Evolutionary conservation across 1,284 basidiomycete species (phyloP).

Genomic region (Hemileia vastatrix): DNA sequence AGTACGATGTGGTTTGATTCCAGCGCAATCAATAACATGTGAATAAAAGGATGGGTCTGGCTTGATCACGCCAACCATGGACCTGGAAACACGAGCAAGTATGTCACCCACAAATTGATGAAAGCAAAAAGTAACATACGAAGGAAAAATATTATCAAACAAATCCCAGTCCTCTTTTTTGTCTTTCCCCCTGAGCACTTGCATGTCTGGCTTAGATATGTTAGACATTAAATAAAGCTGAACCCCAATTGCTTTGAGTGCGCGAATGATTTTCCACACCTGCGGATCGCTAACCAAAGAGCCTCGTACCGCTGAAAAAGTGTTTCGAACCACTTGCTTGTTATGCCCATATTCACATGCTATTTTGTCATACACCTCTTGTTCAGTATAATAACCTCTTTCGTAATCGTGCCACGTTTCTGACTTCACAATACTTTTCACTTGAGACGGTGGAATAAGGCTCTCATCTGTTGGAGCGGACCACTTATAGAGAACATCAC

Average conservation of each 20-base stretch:
- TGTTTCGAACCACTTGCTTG: constrained; percentile 48
- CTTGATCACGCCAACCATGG: constrained; percentile 51
- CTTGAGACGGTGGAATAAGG: constrained; percentile 48
- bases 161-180: constrained; percentile 54
- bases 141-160: constrained; percentile 53
- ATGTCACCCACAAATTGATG: too few species aligned
- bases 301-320: constrained; percentile 50
- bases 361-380: constrained; percentile 48
- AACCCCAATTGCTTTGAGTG: constrained; percentile 53
- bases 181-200: constrained; percentile 49
- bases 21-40: constrained; percentile 49
- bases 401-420: constrained; percentile 55
- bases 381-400: constrained; percentile 49
- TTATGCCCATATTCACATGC: too few species aligned
- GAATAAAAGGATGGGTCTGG: constrained; percentile 53
- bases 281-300: constrained; percentile 49
- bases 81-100: too few species aligned
- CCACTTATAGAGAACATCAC: constrained; percentile 56
- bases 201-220: constrained; percentile 53
- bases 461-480: constrained; percentile 49
- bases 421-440: constrained; percentile 50
- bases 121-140: too few species aligned
- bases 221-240: too few species aligned
- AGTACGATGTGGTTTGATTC: constrained; percentile 47
- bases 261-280: constrained; percentile 50